Conservation (phyloP, 441 rosid species). For the Arabidopsis hybrid region DNA sequence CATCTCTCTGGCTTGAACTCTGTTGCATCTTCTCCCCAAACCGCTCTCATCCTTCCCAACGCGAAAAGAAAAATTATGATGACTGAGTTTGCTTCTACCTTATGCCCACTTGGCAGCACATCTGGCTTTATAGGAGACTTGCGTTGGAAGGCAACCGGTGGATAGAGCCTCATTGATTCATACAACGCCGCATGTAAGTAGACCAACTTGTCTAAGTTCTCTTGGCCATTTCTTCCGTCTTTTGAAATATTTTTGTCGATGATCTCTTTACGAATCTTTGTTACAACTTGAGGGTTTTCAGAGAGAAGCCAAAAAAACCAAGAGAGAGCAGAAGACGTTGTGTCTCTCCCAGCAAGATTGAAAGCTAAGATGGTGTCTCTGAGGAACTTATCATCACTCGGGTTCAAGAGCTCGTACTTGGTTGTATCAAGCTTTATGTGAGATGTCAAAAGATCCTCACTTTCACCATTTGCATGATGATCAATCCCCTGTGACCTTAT, state of each 20-base stretch:
- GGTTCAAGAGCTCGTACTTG: conserved; percentile 33
- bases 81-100: conserved; percentile 4
- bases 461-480: conserved; percentile 18
- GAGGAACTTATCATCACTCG: conserved; percentile 43
- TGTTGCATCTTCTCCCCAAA: conserved; percentile 45
- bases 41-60: conserved; percentile 40
- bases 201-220: conserved; percentile 36
- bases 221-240: conserved; percentile 1
- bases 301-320: conserved; percentile 55
- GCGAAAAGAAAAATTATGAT: conserved; percentile 36
- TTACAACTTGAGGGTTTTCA: conserved; percentile 46
- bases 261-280: conserved; percentile 54
- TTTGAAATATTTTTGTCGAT: not conserved
- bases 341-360: conserved; percentile 54
- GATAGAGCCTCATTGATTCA: conserved; percentile 47
- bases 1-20: conserved; percentile 52
- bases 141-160: conserved; percentile 45
- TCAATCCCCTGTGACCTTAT: conserved; percentile 4
- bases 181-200: conserved; percentile 45
- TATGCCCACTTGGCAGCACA: conserved; percentile 47
- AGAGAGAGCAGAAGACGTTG: conserved; percentile 46
- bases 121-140: conserved; percentile 35
- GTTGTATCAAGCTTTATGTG: conserved; percentile 33
- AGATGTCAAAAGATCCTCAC: conserved; percentile 44
- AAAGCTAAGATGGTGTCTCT: conserved; percentile 50